phyloP scores from a whole-genome alignment of 805 yeast species.

The Metschnikowia noctiluminum region DNA sequence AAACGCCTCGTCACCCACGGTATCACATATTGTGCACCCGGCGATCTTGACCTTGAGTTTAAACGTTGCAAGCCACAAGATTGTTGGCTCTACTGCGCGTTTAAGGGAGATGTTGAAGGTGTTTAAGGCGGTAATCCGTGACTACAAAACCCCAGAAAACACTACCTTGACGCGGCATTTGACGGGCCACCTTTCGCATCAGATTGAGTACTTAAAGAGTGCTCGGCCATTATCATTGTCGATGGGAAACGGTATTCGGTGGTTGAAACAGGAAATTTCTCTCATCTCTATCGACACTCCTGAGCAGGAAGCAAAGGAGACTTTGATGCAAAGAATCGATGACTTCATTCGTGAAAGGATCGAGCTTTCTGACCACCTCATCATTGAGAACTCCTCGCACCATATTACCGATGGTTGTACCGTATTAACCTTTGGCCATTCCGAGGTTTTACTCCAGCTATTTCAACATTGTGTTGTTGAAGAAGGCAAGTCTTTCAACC shows the following conservation, averaged over 20 bases:
- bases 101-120: constrained; percentile 82
- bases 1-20: constrained; percentile 50
- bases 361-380: constrained; percentile 76
- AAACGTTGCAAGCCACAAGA: constrained; percentile 75
- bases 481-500: constrained; percentile 64
- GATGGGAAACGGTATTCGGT: constrained; percentile 97
- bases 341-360: constrained; percentile 81
- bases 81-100: constrained; percentile 87
- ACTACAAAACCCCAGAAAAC: constrained; percentile 81
- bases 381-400: constrained; percentile 72
- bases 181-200: constrained; percentile 83
- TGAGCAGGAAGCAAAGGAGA: constrained; percentile 64
- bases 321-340: constrained; percentile 66
- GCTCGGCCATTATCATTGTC: constrained; percentile 89
- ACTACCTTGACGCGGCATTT: constrained; percentile 84
- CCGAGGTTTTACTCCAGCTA: constrained; percentile 75
- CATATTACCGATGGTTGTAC: constrained; percentile 77
- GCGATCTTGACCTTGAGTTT: constrained; percentile 73
- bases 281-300: constrained; percentile 68
- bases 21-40: constrained; percentile 80
- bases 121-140: constrained; percentile 73
- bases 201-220: constrained; percentile 85
- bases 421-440: constrained; percentile 83
- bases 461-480: constrained; percentile 62
- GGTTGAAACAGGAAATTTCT: constrained; percentile 94